These are phyloP conservation scores for Xylariaceae sp. DNA, from an alignment of 2,329 filamentous ascomycete species.

Conservation along the genomic window DNA sequence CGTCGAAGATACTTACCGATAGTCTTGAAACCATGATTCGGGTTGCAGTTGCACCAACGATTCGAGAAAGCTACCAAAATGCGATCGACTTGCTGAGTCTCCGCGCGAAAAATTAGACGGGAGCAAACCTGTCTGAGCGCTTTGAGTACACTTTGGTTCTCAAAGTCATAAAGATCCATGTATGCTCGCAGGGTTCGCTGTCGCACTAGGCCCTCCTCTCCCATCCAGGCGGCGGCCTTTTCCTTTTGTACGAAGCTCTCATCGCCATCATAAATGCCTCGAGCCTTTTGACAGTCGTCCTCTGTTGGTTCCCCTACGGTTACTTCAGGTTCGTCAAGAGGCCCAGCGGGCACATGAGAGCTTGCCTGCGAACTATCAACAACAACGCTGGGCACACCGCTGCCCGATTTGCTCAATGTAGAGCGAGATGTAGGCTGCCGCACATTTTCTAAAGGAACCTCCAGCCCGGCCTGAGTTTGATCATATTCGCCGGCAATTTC, in stretches of 20 bases:
- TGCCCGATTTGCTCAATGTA: conserved; percentile 43
- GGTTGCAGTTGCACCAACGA: conserved; percentile 91
- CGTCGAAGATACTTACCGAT: conserved; percentile 54
- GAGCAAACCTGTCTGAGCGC: conserved; percentile 77
- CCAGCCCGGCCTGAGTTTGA: conserved; percentile 23
- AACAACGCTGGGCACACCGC: conserved; percentile 22
- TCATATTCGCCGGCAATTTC: conserved; percentile 21
- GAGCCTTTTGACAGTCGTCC: conserved; percentile 72
- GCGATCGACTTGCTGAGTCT: conserved; percentile 95
- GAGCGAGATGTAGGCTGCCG: conserved; percentile 39
- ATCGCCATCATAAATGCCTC: conserved; percentile 77
- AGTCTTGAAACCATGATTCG: conserved; percentile 87
- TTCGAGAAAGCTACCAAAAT: conserved; percentile 85
- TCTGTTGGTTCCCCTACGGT: conserved; percentile 57
- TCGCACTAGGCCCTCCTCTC: conserved; percentile 62
- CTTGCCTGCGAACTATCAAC: conserved; percentile 30
- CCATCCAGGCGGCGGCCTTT: conserved; percentile 83
- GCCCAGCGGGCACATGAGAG: conserved; percentile 47
- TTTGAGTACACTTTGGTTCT: conserved; percentile 71
- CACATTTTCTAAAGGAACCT: conserved; percentile 38
- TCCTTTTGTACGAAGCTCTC: conserved; percentile 77
- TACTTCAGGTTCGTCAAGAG: conserved; percentile 56
- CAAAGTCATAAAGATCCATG: conserved; percentile 89
- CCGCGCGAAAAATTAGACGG: conserved; percentile 77
- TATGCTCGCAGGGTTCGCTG: conserved; percentile 67